Evolutionary conservation across 352 stramenopile genomes (phyloP).

Genomic region (Globisporangium sylvaticum): DNA sequence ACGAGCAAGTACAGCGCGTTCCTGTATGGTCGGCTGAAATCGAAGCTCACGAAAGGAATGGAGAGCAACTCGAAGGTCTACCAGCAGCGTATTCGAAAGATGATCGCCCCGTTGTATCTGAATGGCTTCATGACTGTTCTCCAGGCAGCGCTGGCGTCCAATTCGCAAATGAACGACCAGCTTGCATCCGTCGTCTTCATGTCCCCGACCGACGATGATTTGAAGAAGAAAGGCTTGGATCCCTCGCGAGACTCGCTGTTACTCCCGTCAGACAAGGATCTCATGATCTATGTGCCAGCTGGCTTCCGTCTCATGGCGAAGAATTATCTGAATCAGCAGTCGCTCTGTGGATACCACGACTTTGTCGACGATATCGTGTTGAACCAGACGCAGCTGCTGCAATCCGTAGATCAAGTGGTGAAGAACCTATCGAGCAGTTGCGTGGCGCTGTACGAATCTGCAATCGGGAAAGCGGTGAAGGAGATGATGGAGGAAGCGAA

Average conservation of each 20-base stretch:
- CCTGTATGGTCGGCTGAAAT: slow-evolving; percentile 29
- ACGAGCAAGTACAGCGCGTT: slow-evolving; percentile 37
- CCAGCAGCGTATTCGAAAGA: slow-evolving; percentile 33
- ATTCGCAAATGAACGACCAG: slow-evolving; percentile 38
- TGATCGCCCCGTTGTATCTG: slow-evolving; percentile 34
- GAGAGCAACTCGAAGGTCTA: slow-evolving; percentile 25
- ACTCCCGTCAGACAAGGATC: slow-evolving; percentile 26
- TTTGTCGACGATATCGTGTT: slow-evolving; percentile 57
- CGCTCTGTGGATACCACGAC: slow-evolving; percentile 49
- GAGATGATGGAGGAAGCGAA: slow-evolving; percentile 31
- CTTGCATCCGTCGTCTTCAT: slow-evolving; percentile 43
- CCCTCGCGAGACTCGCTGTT: slow-evolving; percentile 25
- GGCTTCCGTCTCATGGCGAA: slow-evolving; percentile 29
- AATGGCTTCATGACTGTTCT: slow-evolving; percentile 42
- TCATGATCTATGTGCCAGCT: slow-evolving; percentile 25
- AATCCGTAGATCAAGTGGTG: slow-evolving; percentile 41
- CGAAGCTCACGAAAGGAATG: slow-evolving; percentile 33
- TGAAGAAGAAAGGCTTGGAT: slow-evolving; percentile 28
- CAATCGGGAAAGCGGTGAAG: slow-evolving; percentile 30
- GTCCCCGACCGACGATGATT: slow-evolving; percentile 42
- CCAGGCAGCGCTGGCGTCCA: slow-evolving; percentile 31
- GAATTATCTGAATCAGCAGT: slow-evolving; percentile 39
- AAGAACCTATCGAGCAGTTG: slow-evolving; percentile 41
- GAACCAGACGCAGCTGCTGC: slow-evolving; percentile 34
- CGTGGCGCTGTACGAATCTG: slow-evolving; percentile 41